Base-by-base conservation (phyloP, 2,329 filamentous ascomycete genomes). In the Colletotrichum limetticola region DNA sequence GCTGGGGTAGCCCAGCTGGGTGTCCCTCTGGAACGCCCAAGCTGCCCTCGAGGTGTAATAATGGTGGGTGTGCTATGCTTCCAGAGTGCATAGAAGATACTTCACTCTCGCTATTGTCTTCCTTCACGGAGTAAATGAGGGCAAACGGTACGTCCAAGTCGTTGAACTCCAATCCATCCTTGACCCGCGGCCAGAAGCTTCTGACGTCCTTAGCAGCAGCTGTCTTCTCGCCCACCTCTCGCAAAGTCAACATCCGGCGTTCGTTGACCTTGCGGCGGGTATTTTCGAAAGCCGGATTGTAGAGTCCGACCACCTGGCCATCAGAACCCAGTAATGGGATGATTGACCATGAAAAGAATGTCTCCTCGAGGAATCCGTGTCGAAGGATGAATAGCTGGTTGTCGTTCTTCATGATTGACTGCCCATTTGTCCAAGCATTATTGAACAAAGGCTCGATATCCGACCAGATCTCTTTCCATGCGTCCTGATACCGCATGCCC, bases 341-440 rank as follows among this genome's bases (percentile, higher is more conserved):
- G 55, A 96, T 91, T 1, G 91, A 93, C 93, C 93, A 96, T 14
- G 92, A 94, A 79, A 96, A 96, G 79, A 94, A 96, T 0, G 93
- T 91, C 79, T 97, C 94, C 80, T 97, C 93, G 1, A 94, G 82
- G 74, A 89, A 94, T 1, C 91, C 90, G 74, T 90, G 89, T 8
- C 94, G 89, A 59, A 88, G 86, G 37, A 97, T 88, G 77, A 95
- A 95, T 1, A 96, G 85, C 69, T 90, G 91, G 75, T 96, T 93
- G 77, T 97, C 94, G 75, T 95, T 91, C 80, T 95, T 96, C 92
- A 95, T 94, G 0, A 92, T 95, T 0, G 94, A 92, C 82, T 95
- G 91, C 0, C 94, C 94, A 5, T 91, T 92, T 52, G 88, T 82
- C 80, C 88, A 89, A 0, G 94, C 94, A 73, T 86, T 90, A 22